A percentile compares a stretch with the other conserved stretches of the same genome.
Conservation (phyloP, 2,329 filamentous ascomycete species). For the Cladosporium velox region DNA sequence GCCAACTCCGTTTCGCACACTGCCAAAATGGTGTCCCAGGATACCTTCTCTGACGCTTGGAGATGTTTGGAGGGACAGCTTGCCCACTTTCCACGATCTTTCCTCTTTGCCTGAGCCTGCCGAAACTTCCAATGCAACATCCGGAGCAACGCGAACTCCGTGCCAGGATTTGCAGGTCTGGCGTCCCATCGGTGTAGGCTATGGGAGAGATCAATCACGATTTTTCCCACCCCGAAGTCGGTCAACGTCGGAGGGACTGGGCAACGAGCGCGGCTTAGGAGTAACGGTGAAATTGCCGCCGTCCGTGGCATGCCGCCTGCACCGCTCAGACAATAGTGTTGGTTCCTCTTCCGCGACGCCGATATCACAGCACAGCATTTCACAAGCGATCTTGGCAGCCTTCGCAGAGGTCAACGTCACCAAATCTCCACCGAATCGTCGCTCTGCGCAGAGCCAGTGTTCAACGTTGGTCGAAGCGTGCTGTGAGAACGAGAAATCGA, state of each 20-base stretch:
- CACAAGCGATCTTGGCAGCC: neutral
- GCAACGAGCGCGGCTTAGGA: neutral
- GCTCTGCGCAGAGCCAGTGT: neutral
- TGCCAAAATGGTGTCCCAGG: constrained; percentile 34
- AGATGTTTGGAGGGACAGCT: constrained; percentile 26
- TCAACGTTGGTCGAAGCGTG: neutral
- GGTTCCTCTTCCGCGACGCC: neutral
- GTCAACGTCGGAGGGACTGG: neutral
- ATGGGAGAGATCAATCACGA: constrained; percentile 31
- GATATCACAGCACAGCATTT: neutral
- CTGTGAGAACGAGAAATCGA: neutral
- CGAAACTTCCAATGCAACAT: constrained; percentile 12
- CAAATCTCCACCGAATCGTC: neutral
- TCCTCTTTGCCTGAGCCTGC: constrained; percentile 30
- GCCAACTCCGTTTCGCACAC: constrained; percentile 15
- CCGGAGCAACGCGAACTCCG: neutral
- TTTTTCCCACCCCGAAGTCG: constrained; percentile 31
- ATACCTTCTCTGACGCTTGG: constrained; percentile 31
- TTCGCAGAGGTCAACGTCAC: neutral
- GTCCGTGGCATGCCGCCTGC: constrained; percentile 26
- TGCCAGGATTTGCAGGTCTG: constrained; percentile 29
- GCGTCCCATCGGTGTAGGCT: constrained; percentile 20
- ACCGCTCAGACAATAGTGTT: constrained; percentile 24
- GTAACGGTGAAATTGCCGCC: constrained; percentile 30
- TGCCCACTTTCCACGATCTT: constrained; percentile 34